Conservation (phyloP, 2,329 filamentous ascomycete species). For the Colletotrichum musae region DNA sequence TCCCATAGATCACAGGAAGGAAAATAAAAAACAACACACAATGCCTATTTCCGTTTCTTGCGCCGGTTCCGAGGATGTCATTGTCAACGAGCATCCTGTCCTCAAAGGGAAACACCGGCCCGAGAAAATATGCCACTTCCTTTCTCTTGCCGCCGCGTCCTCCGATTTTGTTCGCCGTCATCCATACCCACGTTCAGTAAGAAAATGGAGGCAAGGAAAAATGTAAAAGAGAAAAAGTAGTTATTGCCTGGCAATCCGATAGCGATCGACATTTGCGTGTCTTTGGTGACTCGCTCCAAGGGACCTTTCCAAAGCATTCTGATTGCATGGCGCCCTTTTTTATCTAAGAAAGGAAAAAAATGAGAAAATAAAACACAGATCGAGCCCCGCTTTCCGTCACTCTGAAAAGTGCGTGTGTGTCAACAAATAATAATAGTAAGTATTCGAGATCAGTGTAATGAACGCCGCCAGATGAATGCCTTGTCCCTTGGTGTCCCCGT, state of each 20-base stretch:
- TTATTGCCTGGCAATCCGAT: constrained; percentile 7
- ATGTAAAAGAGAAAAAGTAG: background rate
- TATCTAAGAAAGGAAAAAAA: constrained; percentile 1
- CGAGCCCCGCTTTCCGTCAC: background rate
- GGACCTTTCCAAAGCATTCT: background rate
- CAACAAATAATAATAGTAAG: constrained; percentile 3
- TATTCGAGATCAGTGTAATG: constrained; percentile 12
- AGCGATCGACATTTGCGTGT: constrained; percentile 21
- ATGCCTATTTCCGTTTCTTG: too few relatives aligned
- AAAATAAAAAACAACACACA: too few relatives aligned
- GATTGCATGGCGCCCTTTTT: constrained; percentile 7
- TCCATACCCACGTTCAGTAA: constrained; percentile 9
- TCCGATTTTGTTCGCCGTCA: constrained; percentile 5
- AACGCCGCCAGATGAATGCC: constrained; percentile 41
- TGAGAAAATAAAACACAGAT: background rate
- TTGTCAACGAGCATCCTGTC: constrained; percentile 7
- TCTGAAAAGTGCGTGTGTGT: background rate
- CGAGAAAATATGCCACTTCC: constrained; percentile 3
- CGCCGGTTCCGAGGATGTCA: too few relatives aligned
- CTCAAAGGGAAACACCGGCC: constrained; percentile 23
- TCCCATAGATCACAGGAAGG: too few relatives aligned
- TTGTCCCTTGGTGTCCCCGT: constrained; percentile 33
- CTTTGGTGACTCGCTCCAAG: constrained; percentile 20
- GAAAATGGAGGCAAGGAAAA: background rate
- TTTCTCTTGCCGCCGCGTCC: background rate